A percentile compares a stretch with the other conserved stretches of the same genome.
These are phyloP conservation scores for Gossypium rotundifolium DNA, from an alignment of 345 rosid species.

Conservation along the genomic window DNA sequence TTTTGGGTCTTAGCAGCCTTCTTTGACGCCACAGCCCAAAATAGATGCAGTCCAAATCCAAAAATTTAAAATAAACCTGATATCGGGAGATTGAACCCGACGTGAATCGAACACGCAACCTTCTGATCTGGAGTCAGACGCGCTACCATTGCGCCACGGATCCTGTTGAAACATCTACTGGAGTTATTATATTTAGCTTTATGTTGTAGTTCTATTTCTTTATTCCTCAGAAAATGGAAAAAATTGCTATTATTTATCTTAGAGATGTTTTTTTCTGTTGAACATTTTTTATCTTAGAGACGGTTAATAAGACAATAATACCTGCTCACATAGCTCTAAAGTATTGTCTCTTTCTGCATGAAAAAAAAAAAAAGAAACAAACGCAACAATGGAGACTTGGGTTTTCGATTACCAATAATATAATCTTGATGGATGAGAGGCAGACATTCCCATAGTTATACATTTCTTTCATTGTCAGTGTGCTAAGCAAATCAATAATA, in stretches of 20 bases:
- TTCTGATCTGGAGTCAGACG: constrained; percentile 99
- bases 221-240: too few species aligned
- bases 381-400: background rate
- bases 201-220: too few species aligned
- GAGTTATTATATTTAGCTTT: fast-evolving
- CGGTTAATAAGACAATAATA: background rate
- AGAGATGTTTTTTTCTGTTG: too few species aligned
- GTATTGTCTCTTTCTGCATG: background rate
- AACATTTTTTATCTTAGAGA: too few species aligned
- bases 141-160: constrained; percentile 99
- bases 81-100: constrained; percentile 57
- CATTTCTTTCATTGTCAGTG: background rate
- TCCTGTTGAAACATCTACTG: background rate
- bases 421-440: too few species aligned
- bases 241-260: too few species aligned
- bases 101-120: constrained; percentile 99
- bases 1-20: background rate
- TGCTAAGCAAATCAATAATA: background rate
- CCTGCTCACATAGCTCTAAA: background rate
- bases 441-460: background rate
- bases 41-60: too few species aligned
- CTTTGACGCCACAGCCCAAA: background rate
- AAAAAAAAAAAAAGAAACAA: background rate
- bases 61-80: fast-evolving
- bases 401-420: too few species aligned